Base-by-base conservation (phyloP, 2,329 filamentous ascomycete species). In the Pseudogymnoascus sp. region DNA sequence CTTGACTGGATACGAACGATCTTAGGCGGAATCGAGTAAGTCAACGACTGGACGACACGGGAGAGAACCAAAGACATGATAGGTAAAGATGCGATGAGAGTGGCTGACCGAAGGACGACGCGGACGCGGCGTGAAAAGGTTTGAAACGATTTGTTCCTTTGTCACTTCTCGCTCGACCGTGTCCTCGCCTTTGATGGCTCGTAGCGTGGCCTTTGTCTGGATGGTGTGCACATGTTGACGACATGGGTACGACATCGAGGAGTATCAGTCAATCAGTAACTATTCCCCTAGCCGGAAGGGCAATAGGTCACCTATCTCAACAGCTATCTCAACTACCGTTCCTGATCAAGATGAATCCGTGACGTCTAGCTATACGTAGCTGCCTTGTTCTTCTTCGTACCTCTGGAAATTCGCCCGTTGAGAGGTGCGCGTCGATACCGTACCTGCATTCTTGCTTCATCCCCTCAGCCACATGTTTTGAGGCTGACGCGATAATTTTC, bases 1-100 rank as follows among this genome's bases (percentile, higher is more conserved):
- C 51, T 57, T 57, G 51, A 57, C 51, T 57, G 51, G 51, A 57
- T 18, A 36, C 51, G 29, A 57, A 54, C 51, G 21, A 57, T 57
- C 51, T 29, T 57, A 10, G 51, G 12, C 51, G 16, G 10, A 16
- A n/a, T 36, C 29, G 51, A 57, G 51, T 57, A 57, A 21, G 51
- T 57, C 16, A 14, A 57, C 51, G 51, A 57, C 29, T 57, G 16
- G 5, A 36, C 51, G 29, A 57, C 51, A 57, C 51, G 51, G 51
- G 29, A 57, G 26, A 2, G 51, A 57, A 57, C 29, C 51, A 57
- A 57, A 57, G 51, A 34, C 51, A 57, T 57, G 51, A 57, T 57
- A 29, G 51, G 29, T 11, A 11, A 57, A 2, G 51, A 34, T 34
- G 51, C 29, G 29, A 57, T 16, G 29, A 21, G 51, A 57, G 29